These are phyloP conservation scores for Lepiota brunneoincarnata DNA, from an alignment of 768 basidiomycete species.

Conservation along the genomic window DNA sequence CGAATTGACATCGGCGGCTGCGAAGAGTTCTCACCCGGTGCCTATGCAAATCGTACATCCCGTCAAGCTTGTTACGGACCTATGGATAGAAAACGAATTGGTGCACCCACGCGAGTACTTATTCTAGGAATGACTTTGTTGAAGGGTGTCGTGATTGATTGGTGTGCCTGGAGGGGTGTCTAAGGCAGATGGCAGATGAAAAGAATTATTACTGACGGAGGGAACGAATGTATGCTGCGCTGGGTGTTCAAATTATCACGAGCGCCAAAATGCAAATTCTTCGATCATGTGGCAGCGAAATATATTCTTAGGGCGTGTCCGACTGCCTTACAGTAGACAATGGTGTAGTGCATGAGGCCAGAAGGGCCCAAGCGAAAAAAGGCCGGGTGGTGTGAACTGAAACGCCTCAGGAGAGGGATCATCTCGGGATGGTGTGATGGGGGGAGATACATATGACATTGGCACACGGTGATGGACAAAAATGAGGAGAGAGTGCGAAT, in stretches of 20 bases:
- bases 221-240: neutral
- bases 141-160: neutral
- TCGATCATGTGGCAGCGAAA: neutral
- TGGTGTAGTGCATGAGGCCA: neutral
- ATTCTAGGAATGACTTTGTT: constrained; percentile 2
- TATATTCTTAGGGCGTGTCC: neutral
- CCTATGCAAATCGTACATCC: constrained; percentile 43
- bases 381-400: neutral
- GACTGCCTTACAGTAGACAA: neutral
- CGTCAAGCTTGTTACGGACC: constrained; percentile 55
- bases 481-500: constrained; percentile 15
- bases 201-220: neutral
- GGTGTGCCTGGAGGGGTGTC: constrained; percentile 1
- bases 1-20: constrained; percentile 42
- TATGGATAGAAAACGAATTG: constrained; percentile 36
- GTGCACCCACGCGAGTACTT: constrained; percentile 35
- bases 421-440: neutral
- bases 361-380: neutral
- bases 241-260: neutral
- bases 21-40: constrained; percentile 39
- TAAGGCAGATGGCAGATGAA: too few relatives aligned
- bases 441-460: neutral
- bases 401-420: neutral
- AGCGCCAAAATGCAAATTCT: neutral
- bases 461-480: constrained; percentile 16